Evolutionary conservation across 768 basidiomycete species (phyloP).

Genomic region (Kwoniella sp.): DNA sequence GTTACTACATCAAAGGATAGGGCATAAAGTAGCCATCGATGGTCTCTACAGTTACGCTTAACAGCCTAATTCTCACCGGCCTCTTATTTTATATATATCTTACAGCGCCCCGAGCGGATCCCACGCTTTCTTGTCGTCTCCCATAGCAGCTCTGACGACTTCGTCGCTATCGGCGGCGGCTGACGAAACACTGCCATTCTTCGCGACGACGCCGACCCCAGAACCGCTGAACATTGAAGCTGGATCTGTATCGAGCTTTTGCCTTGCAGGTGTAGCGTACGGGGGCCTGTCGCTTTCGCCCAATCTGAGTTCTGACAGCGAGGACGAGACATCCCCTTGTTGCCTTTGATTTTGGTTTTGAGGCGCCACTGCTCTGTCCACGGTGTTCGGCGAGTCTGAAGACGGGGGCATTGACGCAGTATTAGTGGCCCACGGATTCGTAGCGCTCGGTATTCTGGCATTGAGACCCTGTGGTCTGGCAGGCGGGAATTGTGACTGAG

Average conservation of each 20-base stretch:
- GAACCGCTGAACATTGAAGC: background rate
- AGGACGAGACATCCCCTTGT: background rate
- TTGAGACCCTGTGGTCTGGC: background rate
- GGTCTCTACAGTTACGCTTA: too few relatives aligned
- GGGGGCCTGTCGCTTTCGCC: background rate
- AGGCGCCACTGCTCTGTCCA: background rate
- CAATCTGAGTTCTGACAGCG: conserved; percentile 3
- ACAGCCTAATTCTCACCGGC: too few relatives aligned
- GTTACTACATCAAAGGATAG: background rate
- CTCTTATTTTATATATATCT: too few relatives aligned
- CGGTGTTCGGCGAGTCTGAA: background rate
- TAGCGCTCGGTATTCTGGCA: conserved; percentile 4
- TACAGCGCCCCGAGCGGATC: conserved; percentile 51
- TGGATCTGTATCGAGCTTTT: background rate
- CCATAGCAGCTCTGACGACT: conserved; percentile 41
- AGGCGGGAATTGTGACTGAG: background rate
- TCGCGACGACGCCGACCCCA: background rate
- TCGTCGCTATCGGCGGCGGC: conserved; percentile 9
- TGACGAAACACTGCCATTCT: background rate
- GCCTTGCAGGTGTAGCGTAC: too few relatives aligned
- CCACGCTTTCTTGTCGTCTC: conserved; percentile 50
- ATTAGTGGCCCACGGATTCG: background rate
- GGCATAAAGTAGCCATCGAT: too few relatives aligned
- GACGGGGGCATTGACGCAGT: background rate
- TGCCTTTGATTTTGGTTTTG: background rate